These are phyloP conservation scores for Thalassiosira mediterranea DNA, from an alignment of 352 stramenopile genomes.

Conservation along the genomic window DNA sequence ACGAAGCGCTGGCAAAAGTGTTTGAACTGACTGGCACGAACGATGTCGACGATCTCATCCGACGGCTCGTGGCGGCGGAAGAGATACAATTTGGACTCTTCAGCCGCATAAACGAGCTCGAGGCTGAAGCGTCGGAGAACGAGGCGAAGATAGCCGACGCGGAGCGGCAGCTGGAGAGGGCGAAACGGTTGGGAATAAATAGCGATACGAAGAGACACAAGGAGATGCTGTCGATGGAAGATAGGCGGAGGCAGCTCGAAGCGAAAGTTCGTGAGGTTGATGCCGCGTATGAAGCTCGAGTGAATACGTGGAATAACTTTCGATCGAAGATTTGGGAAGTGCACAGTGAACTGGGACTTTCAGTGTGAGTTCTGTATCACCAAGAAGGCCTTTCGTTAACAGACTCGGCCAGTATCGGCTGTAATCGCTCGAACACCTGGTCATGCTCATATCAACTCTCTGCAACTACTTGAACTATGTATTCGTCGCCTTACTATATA, in stretches of 20 bases:
- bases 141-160: neutral
- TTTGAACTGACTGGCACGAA: slow-evolving; percentile 7
- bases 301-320: neutral
- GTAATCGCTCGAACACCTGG: too few relatives aligned
- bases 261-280: neutral
- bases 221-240: neutral
- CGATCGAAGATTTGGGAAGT: neutral
- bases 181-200: neutral
- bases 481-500: neutral
- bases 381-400: too few relatives aligned
- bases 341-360: slow-evolving; percentile 4
- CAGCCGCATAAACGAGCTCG: slow-evolving; percentile 4
- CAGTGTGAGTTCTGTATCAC: too few relatives aligned
- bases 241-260: neutral
- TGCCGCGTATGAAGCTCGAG: neutral
- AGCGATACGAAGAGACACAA: neutral
- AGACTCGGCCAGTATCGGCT: too few relatives aligned
- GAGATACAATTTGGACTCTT: neutral
- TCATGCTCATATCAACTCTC: neutral
- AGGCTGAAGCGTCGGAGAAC: neutral
- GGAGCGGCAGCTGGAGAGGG: neutral
- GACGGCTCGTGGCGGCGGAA: neutral
- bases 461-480: neutral
- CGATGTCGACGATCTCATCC: slow-evolving; percentile 2
- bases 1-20: slow-evolving; percentile 18